Conservation (phyloP, 768 basidiomycete genomes). For the Cystoderma amianthinum region DNA sequence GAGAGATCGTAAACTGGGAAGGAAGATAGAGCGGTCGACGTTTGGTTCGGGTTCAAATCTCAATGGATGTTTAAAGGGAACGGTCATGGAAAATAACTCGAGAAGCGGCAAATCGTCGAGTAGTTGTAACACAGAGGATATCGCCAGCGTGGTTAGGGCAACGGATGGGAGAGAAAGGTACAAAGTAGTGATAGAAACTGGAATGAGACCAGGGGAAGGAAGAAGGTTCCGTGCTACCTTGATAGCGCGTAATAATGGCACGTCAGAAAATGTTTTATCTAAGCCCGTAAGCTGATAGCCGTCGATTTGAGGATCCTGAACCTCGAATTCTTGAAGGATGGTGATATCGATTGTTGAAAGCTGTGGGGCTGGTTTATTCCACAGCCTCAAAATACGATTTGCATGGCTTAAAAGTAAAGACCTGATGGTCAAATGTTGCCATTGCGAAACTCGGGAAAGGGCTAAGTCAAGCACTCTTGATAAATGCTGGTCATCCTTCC, state of each 20-base stretch:
- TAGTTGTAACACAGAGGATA: slow-evolving; percentile 18
- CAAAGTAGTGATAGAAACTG: slow-evolving; percentile 25
- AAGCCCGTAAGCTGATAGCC: slow-evolving; percentile 17
- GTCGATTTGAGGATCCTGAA: slow-evolving; percentile 8
- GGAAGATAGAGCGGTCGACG: slow-evolving; percentile 8
- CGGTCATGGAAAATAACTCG: slow-evolving; percentile 29
- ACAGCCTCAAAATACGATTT: too few species aligned
- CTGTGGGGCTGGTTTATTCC: too few species aligned
- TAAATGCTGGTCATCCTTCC: slow-evolving; percentile 19
- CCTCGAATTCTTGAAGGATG: slow-evolving; percentile 18
- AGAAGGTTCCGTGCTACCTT: slow-evolving; percentile 25
- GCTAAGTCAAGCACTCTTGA: slow-evolving; percentile 8
- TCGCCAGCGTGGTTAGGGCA: slow-evolving; percentile 9
- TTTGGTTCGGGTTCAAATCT: slow-evolving; percentile 13
- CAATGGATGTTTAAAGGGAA: slow-evolving; percentile 19
- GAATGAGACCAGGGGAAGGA: slow-evolving; percentile 23
- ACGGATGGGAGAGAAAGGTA: slow-evolving; percentile 22
- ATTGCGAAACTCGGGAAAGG: not conserved
- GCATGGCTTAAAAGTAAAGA: too few species aligned
- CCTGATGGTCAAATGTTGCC: not conserved
- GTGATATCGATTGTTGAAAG: slow-evolving; percentile 25
- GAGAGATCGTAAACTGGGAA: slow-evolving; percentile 17
- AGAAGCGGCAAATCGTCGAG: slow-evolving; percentile 34
- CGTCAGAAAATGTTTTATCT: slow-evolving; percentile 19
- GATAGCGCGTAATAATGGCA: slow-evolving; percentile 25